A percentile compares a stretch with the other conserved stretches of the same genome.
These are phyloP conservation scores for Arachnomyces sp. DNA, from an alignment of 2,329 filamentous ascomycete genomes.

Conservation along the genomic window DNA sequence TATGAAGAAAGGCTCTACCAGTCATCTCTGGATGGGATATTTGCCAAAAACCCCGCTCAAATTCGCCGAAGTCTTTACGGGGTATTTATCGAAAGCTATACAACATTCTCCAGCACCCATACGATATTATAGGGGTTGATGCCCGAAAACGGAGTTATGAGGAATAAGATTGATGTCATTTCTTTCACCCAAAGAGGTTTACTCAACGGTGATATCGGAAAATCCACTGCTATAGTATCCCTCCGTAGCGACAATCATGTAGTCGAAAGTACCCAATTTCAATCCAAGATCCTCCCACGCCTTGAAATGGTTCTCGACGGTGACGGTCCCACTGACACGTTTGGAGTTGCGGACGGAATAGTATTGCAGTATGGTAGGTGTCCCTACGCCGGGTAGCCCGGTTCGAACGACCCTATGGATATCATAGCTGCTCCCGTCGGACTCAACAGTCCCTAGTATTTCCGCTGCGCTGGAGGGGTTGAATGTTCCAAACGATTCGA, in stretches of 20 bases:
- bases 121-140: too few species aligned
- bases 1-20: too few species aligned
- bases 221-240: slow-evolving; percentile 7
- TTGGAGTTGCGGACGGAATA: slow-evolving; percentile 33
- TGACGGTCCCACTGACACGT: slow-evolving; percentile 24
- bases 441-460: slow-evolving; percentile 25
- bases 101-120: too few species aligned
- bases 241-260: slow-evolving; percentile 27
- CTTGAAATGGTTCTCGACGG: slow-evolving; percentile 24
- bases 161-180: too few species aligned
- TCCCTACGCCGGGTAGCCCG: slow-evolving; percentile 43
- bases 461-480: slow-evolving; percentile 6
- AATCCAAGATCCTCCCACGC: slow-evolving; percentile 22
- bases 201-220: not conserved
- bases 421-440: slow-evolving; percentile 25
- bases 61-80: too few species aligned
- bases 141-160: too few species aligned
- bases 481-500: slow-evolving; percentile 1
- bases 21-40: too few species aligned
- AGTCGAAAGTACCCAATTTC: slow-evolving; percentile 22
- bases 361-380: slow-evolving; percentile 47
- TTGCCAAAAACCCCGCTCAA: too few species aligned
- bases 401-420: slow-evolving; percentile 22
- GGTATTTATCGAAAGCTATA: too few species aligned
- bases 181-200: not conserved